Conservation (phyloP, 139 green algal species). For the Micractinium conductrix region DNA sequence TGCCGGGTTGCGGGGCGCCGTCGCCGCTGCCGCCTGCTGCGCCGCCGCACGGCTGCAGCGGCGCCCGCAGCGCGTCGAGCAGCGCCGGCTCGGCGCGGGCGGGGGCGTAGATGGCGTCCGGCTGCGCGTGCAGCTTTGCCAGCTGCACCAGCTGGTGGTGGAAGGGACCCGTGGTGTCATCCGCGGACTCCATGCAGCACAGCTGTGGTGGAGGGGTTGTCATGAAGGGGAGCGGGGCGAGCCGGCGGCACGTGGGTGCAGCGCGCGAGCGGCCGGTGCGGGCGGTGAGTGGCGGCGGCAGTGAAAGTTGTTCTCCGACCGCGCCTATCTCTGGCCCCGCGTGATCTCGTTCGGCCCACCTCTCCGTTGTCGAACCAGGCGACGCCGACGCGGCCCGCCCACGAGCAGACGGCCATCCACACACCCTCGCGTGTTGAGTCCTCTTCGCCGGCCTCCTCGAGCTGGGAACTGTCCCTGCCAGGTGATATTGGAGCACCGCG, state of each 20-base stretch:
- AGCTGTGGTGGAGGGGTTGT: conserved; percentile 24
- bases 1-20: not conserved
- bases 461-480: too few species aligned
- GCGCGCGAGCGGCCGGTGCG: not conserved
- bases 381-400: conserved; percentile 3
- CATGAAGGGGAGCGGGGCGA: not conserved
- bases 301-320: too few species aligned
- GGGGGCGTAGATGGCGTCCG: conserved; percentile 59
- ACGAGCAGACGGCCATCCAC: conserved; percentile 19
- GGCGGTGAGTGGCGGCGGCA: not conserved
- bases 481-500: too few species aligned
- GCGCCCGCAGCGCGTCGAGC: conserved; percentile 36
- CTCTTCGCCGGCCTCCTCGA: too few species aligned
- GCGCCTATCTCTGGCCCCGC: too few species aligned
- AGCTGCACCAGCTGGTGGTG: conserved; percentile 65
- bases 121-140: conserved; percentile 64
- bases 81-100: conserved; percentile 54
- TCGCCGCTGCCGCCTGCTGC: not conserved
- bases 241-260: too few species aligned
- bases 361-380: conserved; percentile 30
- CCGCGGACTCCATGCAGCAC: conserved; percentile 40
- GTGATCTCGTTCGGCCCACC: not conserved
- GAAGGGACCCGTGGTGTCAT: conserved; percentile 39
- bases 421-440: too few species aligned
- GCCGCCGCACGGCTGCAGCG: not conserved